Evolutionary conservation across 176 grass and related monocot genomes (phyloP), one percentile per base, ranked within the genome.

Genomic region (Eleusine indica): DNA sequence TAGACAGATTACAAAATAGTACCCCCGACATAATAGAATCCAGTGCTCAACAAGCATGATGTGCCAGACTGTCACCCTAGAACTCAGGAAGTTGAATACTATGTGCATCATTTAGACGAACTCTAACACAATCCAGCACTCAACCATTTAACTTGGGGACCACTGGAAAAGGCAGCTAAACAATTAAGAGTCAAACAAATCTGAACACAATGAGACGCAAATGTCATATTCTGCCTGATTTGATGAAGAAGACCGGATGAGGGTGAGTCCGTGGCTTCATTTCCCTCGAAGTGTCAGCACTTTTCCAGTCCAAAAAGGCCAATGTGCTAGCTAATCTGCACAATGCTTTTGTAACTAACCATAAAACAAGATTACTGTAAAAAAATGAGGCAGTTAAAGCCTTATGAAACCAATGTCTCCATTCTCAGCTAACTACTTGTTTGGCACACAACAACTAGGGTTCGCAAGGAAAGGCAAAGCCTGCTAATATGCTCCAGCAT

Each of bases 81-180:
- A 62, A 53, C 7, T 70, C 54, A 66, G 16, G 22, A 73, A 57
- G 7, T 57, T 18, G 19, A 84, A 70, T 70, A 83, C 58, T 25
- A 74, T 40, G 4, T 41, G 25, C 16, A 32, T 48, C 3, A 60
- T 66, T 74, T 25, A 61, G 30, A 74, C 62, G 2, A 2, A 48
- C 12, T 68, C 79, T 25, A 84, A 73, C 61, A 62, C 40, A 51
- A 47, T 30, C 18, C 53, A 58, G 22, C 17, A 16, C 28, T 68
- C 47, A 43, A 65, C 30, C 7, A 53, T 19, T 70, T 56, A 53
- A 28, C 54, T 19, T 0, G 53, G 39, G 19, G 14, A 16, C 42
- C 14, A 19, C 38, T 17, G 71, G 39, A 78, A 56, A 73, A 41
- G n/a, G 25, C 7, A 57, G 37, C 19, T 28, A 14, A 53, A 71